Base-by-base conservation (phyloP, 768 basidiomycete genomes). In the Lactarius sanguifluus region DNA sequence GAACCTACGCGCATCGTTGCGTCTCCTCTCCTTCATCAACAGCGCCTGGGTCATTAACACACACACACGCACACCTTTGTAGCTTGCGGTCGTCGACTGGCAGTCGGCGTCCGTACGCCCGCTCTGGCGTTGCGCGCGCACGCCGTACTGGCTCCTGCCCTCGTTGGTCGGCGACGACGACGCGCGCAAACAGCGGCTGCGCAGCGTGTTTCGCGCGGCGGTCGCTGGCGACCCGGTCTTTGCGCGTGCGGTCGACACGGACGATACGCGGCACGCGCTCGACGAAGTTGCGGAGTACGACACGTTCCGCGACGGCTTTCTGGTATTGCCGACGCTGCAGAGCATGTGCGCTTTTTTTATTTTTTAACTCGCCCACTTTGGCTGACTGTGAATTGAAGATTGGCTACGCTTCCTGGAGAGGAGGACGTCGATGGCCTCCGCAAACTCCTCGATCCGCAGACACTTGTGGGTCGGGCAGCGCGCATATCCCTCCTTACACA, bases 391-490 rank as follows among this genome's bases (percentile, higher is more conserved):
- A 9, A 9, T 23, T 58, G 1, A 57, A 77, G 75, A 45, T 59
- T 76, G 18, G 76, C 75, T 30, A 78, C 76, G 15, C 67, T 77
- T 25, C 76, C 76, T 2, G 77, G 75, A n/a, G 73, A 76, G 54
- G 77, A 77, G 57, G 75, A 75, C 57, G 41, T 73, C 16, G 75
- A 72, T n/a, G 76, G 74, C 10, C 55, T 78, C 41, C 67, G 67
- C 38, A 73, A 70, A 30, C 65, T 77, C 43, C 70, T 77, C 36
- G 74, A 78, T 61, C 77, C 77, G 9, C 61, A 69, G 43, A 77
- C 73, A 20, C 65, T 76, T 20, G 50, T 70, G 10, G 77, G 74
- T 45, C 64, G 71, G 18, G 68, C 70, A 23, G 71, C 72, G 43
- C 71, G 72, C 52, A 73, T 73, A 57, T 73, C 72, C 50, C 67